Evolutionary conservation across 108 stramenopile genomes (phyloP).

Genomic region (Skeletonema marinoi): DNA sequence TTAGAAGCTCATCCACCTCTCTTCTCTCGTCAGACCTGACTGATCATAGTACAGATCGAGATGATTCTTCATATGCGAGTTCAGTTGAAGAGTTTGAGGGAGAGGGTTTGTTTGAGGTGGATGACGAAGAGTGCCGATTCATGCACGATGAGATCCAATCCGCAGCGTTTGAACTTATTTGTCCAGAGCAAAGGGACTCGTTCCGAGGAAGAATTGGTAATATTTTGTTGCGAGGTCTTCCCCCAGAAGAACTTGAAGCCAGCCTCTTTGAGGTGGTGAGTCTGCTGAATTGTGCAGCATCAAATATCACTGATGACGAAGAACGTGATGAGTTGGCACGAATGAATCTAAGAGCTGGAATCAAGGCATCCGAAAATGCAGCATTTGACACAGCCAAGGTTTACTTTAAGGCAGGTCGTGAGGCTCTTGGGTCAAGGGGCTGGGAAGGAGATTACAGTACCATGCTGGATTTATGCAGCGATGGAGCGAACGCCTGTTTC

Average conservation of each 20-base stretch:
- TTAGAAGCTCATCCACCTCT: no score
- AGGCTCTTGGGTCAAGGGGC: neutral
- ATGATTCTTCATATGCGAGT: neutral
- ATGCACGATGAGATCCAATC: constrained; percentile 50
- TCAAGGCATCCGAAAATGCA: neutral
- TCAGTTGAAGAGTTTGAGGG: no score
- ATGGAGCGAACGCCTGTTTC: no score
- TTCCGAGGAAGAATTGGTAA: neutral
- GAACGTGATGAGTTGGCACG: neutral
- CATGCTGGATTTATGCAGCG: no score
- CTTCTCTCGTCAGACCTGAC: no score
- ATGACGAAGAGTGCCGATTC: neutral
- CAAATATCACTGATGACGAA: neutral
- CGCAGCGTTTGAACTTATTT: neutral
- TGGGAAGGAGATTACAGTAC: no score
- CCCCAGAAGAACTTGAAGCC: no score
- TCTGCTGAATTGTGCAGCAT: neutral
- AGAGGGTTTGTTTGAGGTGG: neutral
- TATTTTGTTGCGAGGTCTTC: neutral
- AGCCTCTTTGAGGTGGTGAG: no score
- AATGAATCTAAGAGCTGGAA: neutral
- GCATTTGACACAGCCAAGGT: neutral
- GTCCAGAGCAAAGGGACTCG: neutral
- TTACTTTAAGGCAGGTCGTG: neutral
- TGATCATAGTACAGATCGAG: no score